Base-by-base conservation (phyloP, 768 basidiomycete genomes). In the Suillus paluster region DNA sequence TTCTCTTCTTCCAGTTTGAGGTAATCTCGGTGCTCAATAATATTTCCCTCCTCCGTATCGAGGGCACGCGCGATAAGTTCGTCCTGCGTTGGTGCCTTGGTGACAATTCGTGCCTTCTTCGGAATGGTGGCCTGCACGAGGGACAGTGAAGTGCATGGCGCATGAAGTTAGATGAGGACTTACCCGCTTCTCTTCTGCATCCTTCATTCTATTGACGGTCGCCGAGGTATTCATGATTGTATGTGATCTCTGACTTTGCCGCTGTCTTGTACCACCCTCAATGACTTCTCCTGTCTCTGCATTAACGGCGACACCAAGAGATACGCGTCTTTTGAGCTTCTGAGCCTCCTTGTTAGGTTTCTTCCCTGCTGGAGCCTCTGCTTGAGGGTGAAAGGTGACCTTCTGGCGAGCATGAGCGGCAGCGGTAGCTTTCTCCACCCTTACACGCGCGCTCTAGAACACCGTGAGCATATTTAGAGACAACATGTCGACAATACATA, bases 21-120 rank as follows among this genome's bases (percentile, higher is more conserved):
- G 69, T 95, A 95, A 66, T 94, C 85, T 39, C 84, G 80, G 64
- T 95, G 91, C 52, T 92, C 88, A 6, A 81, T 80, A 23, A 89
- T 86, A 71, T 96, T 96, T 0, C 89, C 87, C 73, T 94, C 94
- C 73, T 95, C 94, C 57, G 88, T 92, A 67, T 94, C 91, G 19
- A 95, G 83, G 0, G 94, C 94, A 8, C 85, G 85, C 2, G 86
- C 87, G 60, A 96, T 90, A 9, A 95, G 83, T 67, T 95, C 91
- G 19, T 85, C 90, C 68, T 96, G 94, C 0, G 92, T 92, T 48
- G 81, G 83, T 6, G 78, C 72, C 34, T 81, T 86, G 25, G 77
- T 80, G 58, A 79, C 80, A 3, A 74, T 72, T 68, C 86, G 90
- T 8, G 75, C 70, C 67, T 88, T 89, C 76, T 87, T 92, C 1